These are phyloP conservation scores for Nakaseomyces glabratus DNA, from an alignment of 1,139 yeast genomes.

Conservation along the genomic window DNA sequence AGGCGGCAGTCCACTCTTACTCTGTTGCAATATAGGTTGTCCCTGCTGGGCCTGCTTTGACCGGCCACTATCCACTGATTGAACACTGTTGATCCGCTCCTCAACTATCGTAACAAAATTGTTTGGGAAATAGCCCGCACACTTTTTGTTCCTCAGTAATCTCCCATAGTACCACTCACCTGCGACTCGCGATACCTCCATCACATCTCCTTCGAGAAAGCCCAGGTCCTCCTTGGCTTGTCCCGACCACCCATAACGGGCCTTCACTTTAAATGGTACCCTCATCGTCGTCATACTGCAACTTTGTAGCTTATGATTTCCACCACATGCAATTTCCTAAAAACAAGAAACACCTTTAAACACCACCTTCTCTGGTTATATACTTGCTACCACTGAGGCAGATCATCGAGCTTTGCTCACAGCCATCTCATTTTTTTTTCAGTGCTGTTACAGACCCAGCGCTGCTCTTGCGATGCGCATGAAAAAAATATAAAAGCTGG, in stretches of 20 bases:
- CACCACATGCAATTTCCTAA: too few relatives aligned
- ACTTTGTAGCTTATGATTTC: too few relatives aligned
- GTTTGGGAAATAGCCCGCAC: constrained; percentile 74
- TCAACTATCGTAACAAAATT: constrained; percentile 67
- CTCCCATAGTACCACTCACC: constrained; percentile 92
- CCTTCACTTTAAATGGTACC: constrained; percentile 67
- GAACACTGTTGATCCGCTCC: constrained; percentile 18
- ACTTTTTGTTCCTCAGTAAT: constrained; percentile 64
- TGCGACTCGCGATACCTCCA: constrained; percentile 77
- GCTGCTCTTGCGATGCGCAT: too few relatives aligned
- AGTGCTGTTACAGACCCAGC: too few relatives aligned
- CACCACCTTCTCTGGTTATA: too few relatives aligned
- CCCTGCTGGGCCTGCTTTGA: background rate
- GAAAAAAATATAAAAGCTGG: too few relatives aligned
- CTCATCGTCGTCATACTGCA: constrained; percentile 2
- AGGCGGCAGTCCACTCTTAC: constrained; percentile 7
- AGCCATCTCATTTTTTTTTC: too few relatives aligned
- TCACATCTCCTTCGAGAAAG: constrained; percentile 83
- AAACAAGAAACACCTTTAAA: too few relatives aligned
- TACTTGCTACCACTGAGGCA: too few relatives aligned
- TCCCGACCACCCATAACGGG: constrained; percentile 85
- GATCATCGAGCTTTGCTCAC: too few relatives aligned
- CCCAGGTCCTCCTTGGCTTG: constrained; percentile 84
- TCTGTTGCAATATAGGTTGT: background rate
- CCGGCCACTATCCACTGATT: background rate